Evolutionary conservation across 1,284 basidiomycete genomes (phyloP).

Genomic region (Butyriboletus appendiculatus): DNA sequence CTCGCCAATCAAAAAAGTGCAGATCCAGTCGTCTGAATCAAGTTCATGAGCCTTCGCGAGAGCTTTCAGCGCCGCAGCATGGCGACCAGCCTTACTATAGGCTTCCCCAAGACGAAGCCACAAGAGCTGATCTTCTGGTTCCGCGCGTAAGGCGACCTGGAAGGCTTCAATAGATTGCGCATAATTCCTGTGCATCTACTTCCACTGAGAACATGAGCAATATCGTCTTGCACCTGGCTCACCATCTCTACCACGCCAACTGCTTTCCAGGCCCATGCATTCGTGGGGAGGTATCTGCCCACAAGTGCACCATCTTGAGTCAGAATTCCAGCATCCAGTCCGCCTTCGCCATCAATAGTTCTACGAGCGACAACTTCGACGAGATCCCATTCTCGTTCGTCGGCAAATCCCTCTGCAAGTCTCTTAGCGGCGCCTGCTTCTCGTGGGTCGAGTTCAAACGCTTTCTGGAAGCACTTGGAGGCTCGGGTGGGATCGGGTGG

Average conservation of each 20-base stretch:
- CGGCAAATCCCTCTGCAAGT: slow-evolving; percentile 89
- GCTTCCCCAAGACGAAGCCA: slow-evolving; percentile 95
- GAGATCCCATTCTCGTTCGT: slow-evolving; percentile 94
- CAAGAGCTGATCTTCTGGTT: slow-evolving; percentile 73
- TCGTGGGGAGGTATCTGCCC: slow-evolving; percentile 69
- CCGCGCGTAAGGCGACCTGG: slow-evolving; percentile 85
- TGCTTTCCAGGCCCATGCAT: slow-evolving; percentile 99
- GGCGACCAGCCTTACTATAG: slow-evolving; percentile 86
- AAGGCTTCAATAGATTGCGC: slow-evolving; percentile 82
- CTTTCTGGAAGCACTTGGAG: slow-evolving; percentile 97
- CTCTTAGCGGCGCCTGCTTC: slow-evolving; percentile 85
- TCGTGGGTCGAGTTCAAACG: slow-evolving; percentile 93
- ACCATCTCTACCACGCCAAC: slow-evolving; percentile 92
- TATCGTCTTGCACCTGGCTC: slow-evolving; percentile 30
- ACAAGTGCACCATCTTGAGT: slow-evolving; percentile 46
- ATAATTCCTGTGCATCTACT: slow-evolving; percentile 76
- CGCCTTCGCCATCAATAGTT: slow-evolving; percentile 92
- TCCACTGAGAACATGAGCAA: slow-evolving; percentile 10
- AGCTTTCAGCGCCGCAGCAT: slow-evolving; percentile 89
- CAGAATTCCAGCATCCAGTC: slow-evolving; percentile 61
- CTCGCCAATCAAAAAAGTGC: slow-evolving; percentile 82
- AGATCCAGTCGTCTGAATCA: slow-evolving; percentile 79
- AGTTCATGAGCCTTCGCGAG: slow-evolving; percentile 76
- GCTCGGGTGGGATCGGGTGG: slow-evolving; percentile 86
- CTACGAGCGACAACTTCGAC: slow-evolving; percentile 92